A percentile compares a stretch with the other conserved stretches of the same genome.
Evolutionary conservation across 345 rosid species (phyloP).

Genomic region (Firmiana major): DNA sequence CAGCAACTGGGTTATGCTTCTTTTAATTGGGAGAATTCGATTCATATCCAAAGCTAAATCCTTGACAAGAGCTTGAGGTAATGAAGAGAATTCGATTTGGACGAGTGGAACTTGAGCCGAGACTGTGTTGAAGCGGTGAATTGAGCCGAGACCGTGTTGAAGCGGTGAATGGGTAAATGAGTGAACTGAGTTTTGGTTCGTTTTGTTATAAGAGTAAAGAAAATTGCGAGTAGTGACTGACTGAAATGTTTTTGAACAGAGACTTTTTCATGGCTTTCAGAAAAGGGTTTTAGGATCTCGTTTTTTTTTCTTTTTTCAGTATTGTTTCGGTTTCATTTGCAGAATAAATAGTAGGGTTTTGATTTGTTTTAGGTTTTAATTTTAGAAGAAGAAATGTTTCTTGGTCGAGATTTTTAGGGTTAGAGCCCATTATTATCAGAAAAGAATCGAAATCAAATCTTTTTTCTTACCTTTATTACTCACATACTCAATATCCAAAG

Average conservation of each 20-base stretch:
- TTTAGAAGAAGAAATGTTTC: too few relatives aligned
- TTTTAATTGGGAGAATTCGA: constrained; percentile 30
- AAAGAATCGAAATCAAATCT: neutral
- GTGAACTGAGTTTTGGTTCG: neutral
- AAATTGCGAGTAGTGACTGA: constrained; percentile 23
- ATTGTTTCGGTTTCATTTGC: neutral
- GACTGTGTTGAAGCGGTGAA: too few relatives aligned
- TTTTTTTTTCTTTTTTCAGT: neutral
- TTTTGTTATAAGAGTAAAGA: constrained; percentile 9
- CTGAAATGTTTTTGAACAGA: constrained; percentile 29
- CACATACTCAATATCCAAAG: neutral
- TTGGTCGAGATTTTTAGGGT: neutral
- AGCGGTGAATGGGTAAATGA: constrained; percentile 13
- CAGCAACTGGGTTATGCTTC: constrained; percentile 19
- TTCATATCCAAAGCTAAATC: too few relatives aligned
- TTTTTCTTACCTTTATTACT: constrained; percentile 3
- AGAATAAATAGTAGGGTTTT: neutral
- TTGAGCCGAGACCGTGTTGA: too few relatives aligned
- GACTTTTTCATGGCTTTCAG: constrained; percentile 31
- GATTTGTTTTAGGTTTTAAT: neutral
- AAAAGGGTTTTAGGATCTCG: neutral
- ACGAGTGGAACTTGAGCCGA: constrained; percentile 35
- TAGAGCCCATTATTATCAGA: neutral
- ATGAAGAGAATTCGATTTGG: too few relatives aligned
- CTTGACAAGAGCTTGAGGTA: too few relatives aligned